Percentiles rank a stretch among this genome's conserved stretches.
Evolutionary conservation across 2,329 filamentous ascomycete species (phyloP).

Genomic region (Graphiopsis chlorocephala): DNA sequence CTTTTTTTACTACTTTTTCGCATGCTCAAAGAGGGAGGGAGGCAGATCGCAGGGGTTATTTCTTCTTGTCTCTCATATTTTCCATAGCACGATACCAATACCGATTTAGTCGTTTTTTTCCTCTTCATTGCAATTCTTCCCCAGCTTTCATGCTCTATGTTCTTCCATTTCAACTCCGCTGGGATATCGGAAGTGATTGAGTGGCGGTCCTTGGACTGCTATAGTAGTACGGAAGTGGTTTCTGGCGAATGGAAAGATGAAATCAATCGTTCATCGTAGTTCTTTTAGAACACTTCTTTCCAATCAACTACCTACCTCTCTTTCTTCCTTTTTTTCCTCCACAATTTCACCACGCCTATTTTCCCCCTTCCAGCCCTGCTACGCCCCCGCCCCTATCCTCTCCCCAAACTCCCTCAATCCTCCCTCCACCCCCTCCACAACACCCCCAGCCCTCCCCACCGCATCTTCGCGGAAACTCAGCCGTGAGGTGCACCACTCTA

Average conservation of each 20-base stretch:
- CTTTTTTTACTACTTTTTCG: too few species aligned
- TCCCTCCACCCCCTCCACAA: slow-evolving; percentile 24
- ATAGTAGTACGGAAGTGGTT: not conserved
- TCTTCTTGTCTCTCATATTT: not conserved
- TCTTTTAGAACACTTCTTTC: too few species aligned
- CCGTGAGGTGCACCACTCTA: slow-evolving; percentile 60
- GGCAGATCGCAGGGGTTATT: not conserved
- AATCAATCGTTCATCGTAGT: too few species aligned
- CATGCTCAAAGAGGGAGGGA: too few species aligned
- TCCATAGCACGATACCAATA: slow-evolving; percentile 1
- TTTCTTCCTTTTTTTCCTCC: too few species aligned
- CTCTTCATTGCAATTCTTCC: not conserved
- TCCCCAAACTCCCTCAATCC: slow-evolving; percentile 26
- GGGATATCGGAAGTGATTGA: not conserved
- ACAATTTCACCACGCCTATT: too few species aligned
- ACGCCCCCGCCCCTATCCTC: too few species aligned
- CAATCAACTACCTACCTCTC: too few species aligned
- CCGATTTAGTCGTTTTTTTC: not conserved
- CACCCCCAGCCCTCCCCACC: slow-evolving; percentile 21
- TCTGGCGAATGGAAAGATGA: too few species aligned
- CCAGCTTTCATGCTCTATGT: not conserved
- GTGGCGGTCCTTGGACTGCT: not conserved
- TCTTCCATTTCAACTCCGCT: not conserved
- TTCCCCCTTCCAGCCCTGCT: too few species aligned
- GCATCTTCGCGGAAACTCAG: slow-evolving; percentile 61